phyloP scores from a whole-genome alignment of 345 rosid genomes.

The Pistacia vera region DNA sequence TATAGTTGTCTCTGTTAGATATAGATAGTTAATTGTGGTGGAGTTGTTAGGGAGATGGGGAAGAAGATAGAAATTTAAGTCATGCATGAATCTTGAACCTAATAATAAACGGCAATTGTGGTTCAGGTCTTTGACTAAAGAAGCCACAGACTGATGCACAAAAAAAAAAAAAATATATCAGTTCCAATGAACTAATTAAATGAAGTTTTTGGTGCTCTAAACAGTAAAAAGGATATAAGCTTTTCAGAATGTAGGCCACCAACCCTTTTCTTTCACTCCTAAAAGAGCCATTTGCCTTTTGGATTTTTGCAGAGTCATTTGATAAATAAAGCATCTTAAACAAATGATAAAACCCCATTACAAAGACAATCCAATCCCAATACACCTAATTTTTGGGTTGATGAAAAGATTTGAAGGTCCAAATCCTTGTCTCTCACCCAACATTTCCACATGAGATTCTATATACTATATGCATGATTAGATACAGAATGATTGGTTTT shows the following conservation, averaged over 20 bases:
- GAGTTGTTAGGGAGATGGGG: no score
- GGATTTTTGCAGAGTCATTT: conserved; percentile 47
- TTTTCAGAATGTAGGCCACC: conserved; percentile 46
- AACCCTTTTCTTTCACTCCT: conserved; percentile 26
- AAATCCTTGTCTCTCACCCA: conserved; percentile 51
- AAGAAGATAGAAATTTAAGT: no score
- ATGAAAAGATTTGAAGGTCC: conserved; percentile 26
- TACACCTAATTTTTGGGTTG: conserved; percentile 16
- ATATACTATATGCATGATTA: conserved; percentile 51
- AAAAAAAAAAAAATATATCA: conserved; percentile 11
- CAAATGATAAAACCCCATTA: conserved; percentile 31
- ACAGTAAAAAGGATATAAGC: conserved; percentile 14
- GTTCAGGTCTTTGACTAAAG: background rate
- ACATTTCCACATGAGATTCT: conserved; percentile 75
- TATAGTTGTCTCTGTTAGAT: no score
- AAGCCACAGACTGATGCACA: background rate
- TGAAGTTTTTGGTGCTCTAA: conserved; percentile 2
- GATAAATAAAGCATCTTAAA: conserved; percentile 49
- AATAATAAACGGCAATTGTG: no score
- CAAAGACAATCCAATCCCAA: conserved; percentile 16
- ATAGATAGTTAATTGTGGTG: no score
- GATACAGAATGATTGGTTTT: conserved; percentile 68
- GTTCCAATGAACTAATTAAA: background rate
- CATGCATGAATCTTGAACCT: no score
- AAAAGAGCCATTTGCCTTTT: conserved; percentile 23